These are phyloP conservation scores for Sphaerulina musiva DNA, from an alignment of 2,329 filamentous ascomycete species.

Conservation along the genomic window DNA sequence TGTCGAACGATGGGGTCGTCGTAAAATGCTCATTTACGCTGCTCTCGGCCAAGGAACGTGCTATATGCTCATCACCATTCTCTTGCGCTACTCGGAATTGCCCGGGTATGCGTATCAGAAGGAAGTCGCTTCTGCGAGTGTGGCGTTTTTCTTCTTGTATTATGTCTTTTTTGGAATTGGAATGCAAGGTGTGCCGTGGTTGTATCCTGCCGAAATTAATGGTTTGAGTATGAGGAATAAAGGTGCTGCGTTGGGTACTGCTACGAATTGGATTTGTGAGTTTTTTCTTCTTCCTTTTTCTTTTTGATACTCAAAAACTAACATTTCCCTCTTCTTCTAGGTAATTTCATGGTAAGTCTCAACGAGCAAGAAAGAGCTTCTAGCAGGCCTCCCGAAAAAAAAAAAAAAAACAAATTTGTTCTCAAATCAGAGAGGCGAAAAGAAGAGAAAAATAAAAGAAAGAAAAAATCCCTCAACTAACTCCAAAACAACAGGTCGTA, in stretches of 20 bases:
- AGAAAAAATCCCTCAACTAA: too few relatives aligned
- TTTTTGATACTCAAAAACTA: not conserved
- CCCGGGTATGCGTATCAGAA: slow-evolving; percentile 23
- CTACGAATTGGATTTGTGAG: slow-evolving; percentile 42
- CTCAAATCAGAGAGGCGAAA: too few relatives aligned
- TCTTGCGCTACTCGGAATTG: slow-evolving; percentile 40
- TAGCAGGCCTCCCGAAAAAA: too few relatives aligned
- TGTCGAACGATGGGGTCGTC: slow-evolving; percentile 49
- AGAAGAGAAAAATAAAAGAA: too few relatives aligned
- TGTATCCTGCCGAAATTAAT: slow-evolving; percentile 48
- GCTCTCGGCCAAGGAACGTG: slow-evolving; percentile 48
- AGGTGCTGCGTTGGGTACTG: slow-evolving; percentile 45
- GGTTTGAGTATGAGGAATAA: slow-evolving; percentile 45
- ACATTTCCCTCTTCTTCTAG: slow-evolving; percentile 33
- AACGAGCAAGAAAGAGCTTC: too few relatives aligned
- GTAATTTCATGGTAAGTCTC: slow-evolving; percentile 36
- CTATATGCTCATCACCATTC: slow-evolving; percentile 48
- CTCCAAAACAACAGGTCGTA: slow-evolving; percentile 10
- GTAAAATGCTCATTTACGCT: slow-evolving; percentile 55
- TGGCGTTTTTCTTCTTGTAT: slow-evolving; percentile 50
- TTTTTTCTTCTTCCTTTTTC: not conserved
- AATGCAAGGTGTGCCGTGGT: slow-evolving; percentile 35
- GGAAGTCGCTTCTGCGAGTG: slow-evolving; percentile 34
- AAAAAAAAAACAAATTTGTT: too few relatives aligned
- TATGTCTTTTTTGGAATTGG: slow-evolving; percentile 48